A percentile compares a stretch with the other conserved stretches of the same genome.
These are phyloP conservation scores for Penicillium glabrum DNA, from an alignment of 2,329 filamentous ascomycete species.

Conservation along the genomic window DNA sequence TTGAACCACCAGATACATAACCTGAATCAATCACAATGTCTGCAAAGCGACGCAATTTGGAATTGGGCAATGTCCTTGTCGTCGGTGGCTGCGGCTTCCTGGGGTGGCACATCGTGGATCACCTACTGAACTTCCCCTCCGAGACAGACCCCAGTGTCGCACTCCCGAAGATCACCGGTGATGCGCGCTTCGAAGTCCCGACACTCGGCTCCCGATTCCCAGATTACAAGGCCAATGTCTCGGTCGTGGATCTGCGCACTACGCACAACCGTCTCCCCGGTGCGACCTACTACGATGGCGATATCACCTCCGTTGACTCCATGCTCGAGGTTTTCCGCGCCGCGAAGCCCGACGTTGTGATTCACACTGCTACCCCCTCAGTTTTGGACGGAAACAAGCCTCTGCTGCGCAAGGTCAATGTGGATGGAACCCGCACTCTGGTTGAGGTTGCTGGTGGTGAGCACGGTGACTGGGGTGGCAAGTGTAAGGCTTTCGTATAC, in stretches of 20 bases:
- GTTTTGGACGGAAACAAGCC: constrained; percentile 53
- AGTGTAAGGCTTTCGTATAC: constrained; percentile 75
- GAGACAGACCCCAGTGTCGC: constrained; percentile 42
- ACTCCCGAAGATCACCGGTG: constrained; percentile 35
- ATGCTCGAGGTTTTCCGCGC: constrained; percentile 65
- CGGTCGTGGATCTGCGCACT: constrained; percentile 72
- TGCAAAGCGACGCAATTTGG: constrained; percentile 32
- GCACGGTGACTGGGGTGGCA: constrained; percentile 60
- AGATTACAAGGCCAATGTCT: constrained; percentile 53
- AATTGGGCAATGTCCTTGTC: constrained; percentile 70
- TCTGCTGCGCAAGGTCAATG: constrained; percentile 78
- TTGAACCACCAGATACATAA: background rate
- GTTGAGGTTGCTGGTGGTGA: constrained; percentile 67
- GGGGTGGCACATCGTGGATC: constrained; percentile 76
- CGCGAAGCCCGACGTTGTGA: constrained; percentile 75
- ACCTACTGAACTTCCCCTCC: constrained; percentile 63
- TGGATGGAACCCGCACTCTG: constrained; percentile 78
- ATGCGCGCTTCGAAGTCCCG: constrained; percentile 40
- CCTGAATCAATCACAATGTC: constrained; percentile 25
- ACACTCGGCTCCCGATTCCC: constrained; percentile 42
- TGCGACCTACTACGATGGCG: constrained; percentile 70
- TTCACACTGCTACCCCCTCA: constrained; percentile 82
- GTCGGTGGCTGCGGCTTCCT: constrained; percentile 84
- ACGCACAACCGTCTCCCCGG: constrained; percentile 64
- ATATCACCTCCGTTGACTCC: constrained; percentile 68